Evolutionary conservation across 768 basidiomycete genomes (phyloP), one percentile per base, ranked within the genome.

Genomic region (Termitomyces sp.): DNA sequence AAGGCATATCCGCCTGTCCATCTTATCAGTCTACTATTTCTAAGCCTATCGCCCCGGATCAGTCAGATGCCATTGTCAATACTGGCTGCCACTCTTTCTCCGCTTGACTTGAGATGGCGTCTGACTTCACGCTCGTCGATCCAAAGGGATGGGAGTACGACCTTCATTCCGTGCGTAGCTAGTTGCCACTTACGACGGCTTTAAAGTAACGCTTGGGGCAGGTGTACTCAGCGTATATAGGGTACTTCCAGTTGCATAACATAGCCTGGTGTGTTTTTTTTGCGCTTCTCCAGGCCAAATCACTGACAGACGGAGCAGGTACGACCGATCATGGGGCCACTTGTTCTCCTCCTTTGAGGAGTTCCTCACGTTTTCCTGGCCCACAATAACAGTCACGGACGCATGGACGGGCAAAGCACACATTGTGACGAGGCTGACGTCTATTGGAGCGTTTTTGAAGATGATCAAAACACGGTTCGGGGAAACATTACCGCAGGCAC

Each of bases 401-500:
- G 68, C 77, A 46, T 80, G 78, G 69, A 89, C 91, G 0, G 86
- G 88, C 18, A 79, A 80, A 61, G 83, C 89, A 0, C 91, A 93
- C 69, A 87, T 93, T 56, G 89, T 89, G 26, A 92, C 90, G n/a
- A 82, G 88, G 50, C 72, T 84, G 61, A 85, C 78, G 4, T 87
- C 87, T 35, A 78, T 93, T 50, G 80, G 82, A 5, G 85, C 89
- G 1, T 93, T 93, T 65, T 71, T 91, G 50, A 89, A 87, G 74
- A 93, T 93, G 91, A 85, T 93, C 66, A 89, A 89, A 74, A 89
- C 88, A 2, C 81, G 90, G 88, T 92, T 87, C 65, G 89, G 90
- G 53, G 91, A 92, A 71, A 85, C 81, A 1, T 75, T 93, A 20
- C 86, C 87, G 13, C 77, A 83, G 58, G 83, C 87, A 2, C 86